Conservation (phyloP, 1,284 basidiomycete species). For the Ustilago vetiveriae region DNA sequence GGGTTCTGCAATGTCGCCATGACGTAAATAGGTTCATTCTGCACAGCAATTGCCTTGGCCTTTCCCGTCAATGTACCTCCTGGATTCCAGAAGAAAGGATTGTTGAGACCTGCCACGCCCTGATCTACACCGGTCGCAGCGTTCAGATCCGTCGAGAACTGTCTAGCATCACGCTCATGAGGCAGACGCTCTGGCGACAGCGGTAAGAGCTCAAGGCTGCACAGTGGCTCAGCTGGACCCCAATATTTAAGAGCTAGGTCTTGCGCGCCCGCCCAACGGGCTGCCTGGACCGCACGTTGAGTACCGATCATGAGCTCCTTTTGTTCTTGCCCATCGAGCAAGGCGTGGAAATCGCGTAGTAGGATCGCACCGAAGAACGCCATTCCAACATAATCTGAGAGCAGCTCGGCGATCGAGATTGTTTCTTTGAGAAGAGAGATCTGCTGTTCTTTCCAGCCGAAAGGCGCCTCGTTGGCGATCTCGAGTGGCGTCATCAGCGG, state of each 20-base stretch:
- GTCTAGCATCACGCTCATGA: slow-evolving; percentile 73
- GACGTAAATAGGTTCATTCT: slow-evolving; percentile 83
- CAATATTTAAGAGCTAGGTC: slow-evolving; percentile 64
- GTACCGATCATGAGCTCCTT: slow-evolving; percentile 54
- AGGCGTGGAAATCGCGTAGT: slow-evolving; percentile 40
- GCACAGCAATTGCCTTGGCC: slow-evolving; percentile 76
- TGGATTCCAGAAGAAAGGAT: slow-evolving; percentile 54
- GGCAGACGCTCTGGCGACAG: slow-evolving; percentile 78
- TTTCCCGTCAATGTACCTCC: slow-evolving; percentile 8
- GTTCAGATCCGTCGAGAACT: background rate
- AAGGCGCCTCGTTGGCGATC: slow-evolving; percentile 66
- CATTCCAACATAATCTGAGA: slow-evolving; percentile 76
- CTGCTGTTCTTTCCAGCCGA: slow-evolving; percentile 93
- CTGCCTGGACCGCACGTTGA: slow-evolving; percentile 59
- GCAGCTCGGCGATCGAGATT: slow-evolving; percentile 84
- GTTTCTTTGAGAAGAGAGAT: slow-evolving; percentile 89
- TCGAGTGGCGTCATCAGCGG: slow-evolving; percentile 33
- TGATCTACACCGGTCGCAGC: slow-evolving; percentile 4
- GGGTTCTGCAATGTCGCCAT: slow-evolving; percentile 87
- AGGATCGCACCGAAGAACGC: slow-evolving; percentile 48
- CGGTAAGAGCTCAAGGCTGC: slow-evolving; percentile 81
- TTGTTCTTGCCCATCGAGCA: slow-evolving; percentile 57
- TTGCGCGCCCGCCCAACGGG: slow-evolving; percentile 49
- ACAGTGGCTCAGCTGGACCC: slow-evolving; percentile 73
- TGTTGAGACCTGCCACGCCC: slow-evolving; percentile 32